Evolutionary conservation across 202 grass and related monocot species (phyloP), one percentile per base, ranked within the genome.

Genomic region (Digitaria exilis): DNA sequence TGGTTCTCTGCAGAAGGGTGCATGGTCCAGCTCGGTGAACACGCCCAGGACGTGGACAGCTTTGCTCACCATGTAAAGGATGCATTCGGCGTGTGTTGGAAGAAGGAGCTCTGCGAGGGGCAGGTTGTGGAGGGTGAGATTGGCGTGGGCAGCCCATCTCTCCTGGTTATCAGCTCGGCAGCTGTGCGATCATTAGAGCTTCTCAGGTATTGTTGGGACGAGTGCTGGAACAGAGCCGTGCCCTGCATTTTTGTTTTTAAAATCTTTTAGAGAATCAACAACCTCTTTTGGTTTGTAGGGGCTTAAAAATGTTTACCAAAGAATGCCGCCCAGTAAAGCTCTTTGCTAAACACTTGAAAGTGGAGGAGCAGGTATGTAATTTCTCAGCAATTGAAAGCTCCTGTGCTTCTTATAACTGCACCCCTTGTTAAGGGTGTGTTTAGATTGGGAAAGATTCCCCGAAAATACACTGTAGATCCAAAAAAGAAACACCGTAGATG

Each of bases 281-380:
- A 19, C 6, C 73, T 42, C 1, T 18, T 54, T 80, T 86, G 49
- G n/a, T 87, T 86, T 85, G 22, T 60, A 98, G 95, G 85, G 92
- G 92, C 41, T 87, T 98, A 37, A 98, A 84, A 78, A 80, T 77
- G 75, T 93, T 98, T 56, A 93, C 95, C 61, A 90, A 73, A 78
- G 87, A 93, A 42, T 98, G 95, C 41, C 89, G 76, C 56, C 79
- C 95, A 71, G 90, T 83, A 50, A 98, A 98, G 77, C 95, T 98
- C 84, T 98, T 98, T 55, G 90, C 95, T 28, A 98, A 98, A 58
- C 95, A 98, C 83, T 75, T 98, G 80, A 98, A 95, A 86, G 90
- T 92, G 83, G 95, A 98, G 84, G 87, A 98, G 14, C 95, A 98
- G 92, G 95, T 93, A 66, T 41, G 65, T 32, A n/a, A 75, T 76